Percentiles rank a stretch among this genome's conserved stretches.
phyloP scores from a whole-genome alignment of 805 yeast species.

The Soucietia sequanensis region DNA sequence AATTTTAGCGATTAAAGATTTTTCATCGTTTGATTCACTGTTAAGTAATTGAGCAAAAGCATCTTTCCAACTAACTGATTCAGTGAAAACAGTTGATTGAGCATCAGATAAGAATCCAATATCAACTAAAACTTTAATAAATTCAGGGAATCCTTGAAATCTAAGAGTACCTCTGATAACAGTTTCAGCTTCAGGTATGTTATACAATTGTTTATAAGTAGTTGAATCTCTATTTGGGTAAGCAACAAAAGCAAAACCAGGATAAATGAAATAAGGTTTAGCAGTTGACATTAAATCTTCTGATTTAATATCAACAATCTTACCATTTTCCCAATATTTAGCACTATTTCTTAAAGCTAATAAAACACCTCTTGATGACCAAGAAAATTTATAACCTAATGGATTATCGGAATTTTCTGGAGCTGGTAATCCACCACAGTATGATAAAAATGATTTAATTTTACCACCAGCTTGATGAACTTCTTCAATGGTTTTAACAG shows the following conservation, averaged over 20 bases:
- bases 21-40: slow-evolving; percentile 65
- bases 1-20: slow-evolving; percentile 74
- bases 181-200: slow-evolving; percentile 96
- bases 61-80: slow-evolving; percentile 77
- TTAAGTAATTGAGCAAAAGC: slow-evolving; percentile 77
- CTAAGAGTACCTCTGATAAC: slow-evolving; percentile 96
- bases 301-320: slow-evolving; percentile 74
- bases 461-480: slow-evolving; percentile 90
- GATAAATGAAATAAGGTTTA: slow-evolving; percentile 91
- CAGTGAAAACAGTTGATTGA: slow-evolving; percentile 55
- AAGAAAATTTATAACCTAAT: slow-evolving; percentile 96
- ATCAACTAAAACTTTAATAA: slow-evolving; percentile 92
- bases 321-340: slow-evolving; percentile 82
- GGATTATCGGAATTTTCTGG: slow-evolving; percentile 98
- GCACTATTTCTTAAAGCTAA: slow-evolving; percentile 95
- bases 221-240: slow-evolving; percentile 99
- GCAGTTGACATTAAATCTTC: slow-evolving; percentile 95
- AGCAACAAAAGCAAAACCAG: slow-evolving; percentile 91
- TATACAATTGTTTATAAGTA: slow-evolving; percentile 84
- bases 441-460: slow-evolving; percentile 88
- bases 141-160: slow-evolving; percentile 98
- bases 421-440: slow-evolving; percentile 99
- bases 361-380: slow-evolving; percentile 98
- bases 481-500: slow-evolving; percentile 96
- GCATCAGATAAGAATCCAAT: slow-evolving; percentile 87